These are phyloP conservation scores for Trypanosoma mega DNA, from an alignment of 208 protist genomes.

Conservation along the genomic window DNA sequence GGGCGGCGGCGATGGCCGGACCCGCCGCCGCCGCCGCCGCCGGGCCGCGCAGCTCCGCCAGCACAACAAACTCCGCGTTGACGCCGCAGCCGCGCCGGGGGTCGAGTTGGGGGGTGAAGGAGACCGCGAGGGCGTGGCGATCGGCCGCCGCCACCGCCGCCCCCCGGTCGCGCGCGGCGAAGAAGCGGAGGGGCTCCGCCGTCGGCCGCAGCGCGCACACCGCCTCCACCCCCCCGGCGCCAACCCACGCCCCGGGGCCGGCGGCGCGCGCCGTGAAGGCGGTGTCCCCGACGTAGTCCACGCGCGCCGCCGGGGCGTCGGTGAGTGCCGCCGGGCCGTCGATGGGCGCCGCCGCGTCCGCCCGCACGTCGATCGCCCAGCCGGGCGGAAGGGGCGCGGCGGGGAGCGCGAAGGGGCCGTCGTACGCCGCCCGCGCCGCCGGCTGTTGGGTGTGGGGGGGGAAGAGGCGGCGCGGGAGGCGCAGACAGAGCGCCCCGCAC, in stretches of 20 bases:
- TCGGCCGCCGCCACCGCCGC: slow-evolving; percentile 4
- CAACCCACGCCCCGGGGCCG: slow-evolving; percentile 16
- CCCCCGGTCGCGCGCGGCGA: slow-evolving; percentile 31
- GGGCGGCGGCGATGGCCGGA: slow-evolving; percentile 25
- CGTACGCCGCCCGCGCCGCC: slow-evolving; percentile 44
- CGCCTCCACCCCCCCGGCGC: slow-evolving; percentile 21
- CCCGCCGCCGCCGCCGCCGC: slow-evolving; percentile 28
- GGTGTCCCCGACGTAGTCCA: slow-evolving; percentile 44
- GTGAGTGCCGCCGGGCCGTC: slow-evolving; percentile 40
- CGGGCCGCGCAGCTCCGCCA: slow-evolving; percentile 54
- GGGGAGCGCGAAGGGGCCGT: slow-evolving; percentile 31
- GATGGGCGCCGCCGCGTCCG: slow-evolving; percentile 49
- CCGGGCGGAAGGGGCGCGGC: slow-evolving; percentile 18
- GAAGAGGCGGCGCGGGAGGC: slow-evolving; percentile 54
- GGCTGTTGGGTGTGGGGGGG: slow-evolving; percentile 34
- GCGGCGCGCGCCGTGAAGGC: slow-evolving; percentile 34
- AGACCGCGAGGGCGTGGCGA: slow-evolving; percentile 41
- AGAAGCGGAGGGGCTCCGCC: slow-evolving; percentile 64
- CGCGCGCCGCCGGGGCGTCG: background rate
- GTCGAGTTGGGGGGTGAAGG: slow-evolving; percentile 47
- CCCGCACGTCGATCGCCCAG: slow-evolving; percentile 27
- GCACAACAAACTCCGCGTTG: slow-evolving; percentile 72
- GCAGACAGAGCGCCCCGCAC: slow-evolving; percentile 32
- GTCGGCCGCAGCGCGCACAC: slow-evolving; percentile 37
- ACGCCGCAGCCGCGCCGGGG: slow-evolving; percentile 14